Conservation (phyloP, 2,329 filamentous ascomycete species). For the Ophiognomonia clavigignenti-juglandacearum region DNA sequence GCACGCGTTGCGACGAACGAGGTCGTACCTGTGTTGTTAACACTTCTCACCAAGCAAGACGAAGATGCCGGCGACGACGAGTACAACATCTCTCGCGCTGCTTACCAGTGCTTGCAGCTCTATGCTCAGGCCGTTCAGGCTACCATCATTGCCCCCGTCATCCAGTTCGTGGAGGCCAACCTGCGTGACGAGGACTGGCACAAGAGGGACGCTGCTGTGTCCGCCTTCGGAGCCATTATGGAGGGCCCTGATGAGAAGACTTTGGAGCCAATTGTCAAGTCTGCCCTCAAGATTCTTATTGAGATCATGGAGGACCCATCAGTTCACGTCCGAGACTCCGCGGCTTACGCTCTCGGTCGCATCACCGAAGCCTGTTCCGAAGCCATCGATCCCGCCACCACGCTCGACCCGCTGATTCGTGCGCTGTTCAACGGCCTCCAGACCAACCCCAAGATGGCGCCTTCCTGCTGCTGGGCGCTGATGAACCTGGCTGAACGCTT, state of each 20-base stretch:
- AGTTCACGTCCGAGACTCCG: slow-evolving; percentile 90
- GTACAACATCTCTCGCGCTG: slow-evolving; percentile 92
- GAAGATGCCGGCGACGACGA: slow-evolving; percentile 96
- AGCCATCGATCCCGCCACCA: slow-evolving; percentile 78
- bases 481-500: slow-evolving; percentile 98
- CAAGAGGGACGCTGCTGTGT: slow-evolving; percentile 88
- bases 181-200: slow-evolving; percentile 92
- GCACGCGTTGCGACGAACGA: slow-evolving; percentile 87
- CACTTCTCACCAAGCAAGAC: slow-evolving; percentile 91
- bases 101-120: slow-evolving; percentile 93
- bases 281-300: slow-evolving; percentile 87
- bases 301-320: slow-evolving; percentile 86
- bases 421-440: slow-evolving; percentile 86
- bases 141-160: slow-evolving; percentile 78
- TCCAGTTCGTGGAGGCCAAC: slow-evolving; percentile 88
- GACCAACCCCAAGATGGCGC: slow-evolving; percentile 92
- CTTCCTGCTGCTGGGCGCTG: slow-evolving; percentile 97
- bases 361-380: slow-evolving; percentile 93
- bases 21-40: slow-evolving; percentile 86
- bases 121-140: slow-evolving; percentile 89
- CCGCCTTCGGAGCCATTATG: slow-evolving; percentile 97
- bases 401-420: slow-evolving; percentile 79
- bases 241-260: slow-evolving; percentile 93
- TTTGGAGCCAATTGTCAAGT: slow-evolving; percentile 90
- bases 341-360: slow-evolving; percentile 90